Evolutionary conservation across 805 yeast species (phyloP).

Genomic region (Debaryomyces castellii): DNA sequence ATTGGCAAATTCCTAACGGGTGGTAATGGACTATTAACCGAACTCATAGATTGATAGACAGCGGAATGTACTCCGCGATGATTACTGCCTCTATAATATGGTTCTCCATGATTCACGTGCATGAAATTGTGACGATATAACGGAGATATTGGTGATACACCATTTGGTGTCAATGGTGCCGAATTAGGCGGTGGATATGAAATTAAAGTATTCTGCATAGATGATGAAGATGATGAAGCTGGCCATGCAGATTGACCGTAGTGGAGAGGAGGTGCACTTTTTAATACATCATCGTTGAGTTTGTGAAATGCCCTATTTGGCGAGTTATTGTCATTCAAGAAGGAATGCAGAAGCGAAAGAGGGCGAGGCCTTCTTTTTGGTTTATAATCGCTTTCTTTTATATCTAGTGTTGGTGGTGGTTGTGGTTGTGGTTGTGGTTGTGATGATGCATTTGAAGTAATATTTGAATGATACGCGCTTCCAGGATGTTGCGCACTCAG

Average conservation of each 20-base stretch:
- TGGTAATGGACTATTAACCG: conserved; percentile 6
- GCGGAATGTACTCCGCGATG: not conserved
- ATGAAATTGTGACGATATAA: conserved; percentile 38
- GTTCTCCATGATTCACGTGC: conserved; percentile 10
- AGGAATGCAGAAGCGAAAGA: conserved; percentile 33
- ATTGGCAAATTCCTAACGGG: conserved; percentile 8
- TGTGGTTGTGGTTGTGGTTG: not conserved
- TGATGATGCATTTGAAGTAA: not conserved
- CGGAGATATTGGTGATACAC: conserved; percentile 40
- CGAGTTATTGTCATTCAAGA: conserved; percentile 14
- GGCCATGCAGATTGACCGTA: conserved; percentile 6
- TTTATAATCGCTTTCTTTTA: conserved; percentile 22
- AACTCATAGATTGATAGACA: not conserved
- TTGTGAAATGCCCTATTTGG: not conserved
- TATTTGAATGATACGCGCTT: not conserved
- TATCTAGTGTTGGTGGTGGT: conserved; percentile 2
- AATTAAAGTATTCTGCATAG: conserved; percentile 1
- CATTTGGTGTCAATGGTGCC: conserved; percentile 26
- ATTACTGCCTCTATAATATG: not conserved
- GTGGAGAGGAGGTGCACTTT: conserved; percentile 26
- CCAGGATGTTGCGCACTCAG: not conserved
- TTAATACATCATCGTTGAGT: conserved; percentile 7
- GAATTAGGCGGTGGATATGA: conserved; percentile 14
- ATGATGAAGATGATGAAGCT: conserved; percentile 1
- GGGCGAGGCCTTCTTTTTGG: conserved; percentile 43